A percentile compares a stretch with the other conserved stretches of the same genome.
phyloP scores from a whole-genome alignment of 2,329 filamentous ascomycete species.

The Calonectria fujianensis region DNA sequence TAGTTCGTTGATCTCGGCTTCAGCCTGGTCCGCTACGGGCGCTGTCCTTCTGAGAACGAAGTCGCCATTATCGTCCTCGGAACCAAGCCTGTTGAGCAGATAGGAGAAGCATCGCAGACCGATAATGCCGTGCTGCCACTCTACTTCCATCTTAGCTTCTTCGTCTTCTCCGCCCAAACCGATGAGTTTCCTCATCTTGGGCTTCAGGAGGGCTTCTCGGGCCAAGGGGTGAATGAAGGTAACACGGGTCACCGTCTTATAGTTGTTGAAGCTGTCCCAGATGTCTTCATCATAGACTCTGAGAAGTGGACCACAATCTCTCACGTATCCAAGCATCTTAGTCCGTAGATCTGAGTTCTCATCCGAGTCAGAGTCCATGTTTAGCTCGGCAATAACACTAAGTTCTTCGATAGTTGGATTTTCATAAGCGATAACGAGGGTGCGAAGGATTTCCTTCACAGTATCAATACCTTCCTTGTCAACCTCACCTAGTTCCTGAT shows the following conservation, averaged over 20 bases:
- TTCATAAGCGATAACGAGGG: slow-evolving; percentile 37
- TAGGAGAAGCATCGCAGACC: slow-evolving; percentile 43
- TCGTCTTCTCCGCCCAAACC: slow-evolving; percentile 35
- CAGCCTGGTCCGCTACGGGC: slow-evolving; percentile 20
- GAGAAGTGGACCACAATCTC: slow-evolving; percentile 37
- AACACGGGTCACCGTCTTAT: slow-evolving; percentile 29
- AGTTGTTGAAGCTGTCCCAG: slow-evolving; percentile 27
- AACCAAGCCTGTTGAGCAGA: slow-evolving; percentile 32
- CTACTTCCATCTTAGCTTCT: slow-evolving; percentile 34
- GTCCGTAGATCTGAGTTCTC: slow-evolving; percentile 20
- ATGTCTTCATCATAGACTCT: slow-evolving; percentile 34
- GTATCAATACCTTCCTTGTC: slow-evolving; percentile 35
- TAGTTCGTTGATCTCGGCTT: slow-evolving; percentile 40
- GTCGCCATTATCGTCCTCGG: slow-evolving; percentile 30
- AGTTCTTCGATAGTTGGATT: slow-evolving; percentile 40
- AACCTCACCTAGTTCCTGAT: slow-evolving; percentile 30
- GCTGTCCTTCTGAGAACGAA: slow-evolving; percentile 24
- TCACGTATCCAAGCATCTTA: slow-evolving; percentile 36
- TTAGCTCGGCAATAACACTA: slow-evolving; percentile 35
- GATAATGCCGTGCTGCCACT: slow-evolving; percentile 43
- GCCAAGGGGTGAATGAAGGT: slow-evolving; percentile 41
- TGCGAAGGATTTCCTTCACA: slow-evolving; percentile 43
- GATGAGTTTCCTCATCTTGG: slow-evolving; percentile 31
- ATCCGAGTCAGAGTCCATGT: slow-evolving; percentile 1
- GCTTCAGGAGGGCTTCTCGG: slow-evolving; percentile 29